These are phyloP conservation scores for Scheffersomyces lignicola DNA, from an alignment of 1,139 yeast genomes.

Conservation along the genomic window DNA sequence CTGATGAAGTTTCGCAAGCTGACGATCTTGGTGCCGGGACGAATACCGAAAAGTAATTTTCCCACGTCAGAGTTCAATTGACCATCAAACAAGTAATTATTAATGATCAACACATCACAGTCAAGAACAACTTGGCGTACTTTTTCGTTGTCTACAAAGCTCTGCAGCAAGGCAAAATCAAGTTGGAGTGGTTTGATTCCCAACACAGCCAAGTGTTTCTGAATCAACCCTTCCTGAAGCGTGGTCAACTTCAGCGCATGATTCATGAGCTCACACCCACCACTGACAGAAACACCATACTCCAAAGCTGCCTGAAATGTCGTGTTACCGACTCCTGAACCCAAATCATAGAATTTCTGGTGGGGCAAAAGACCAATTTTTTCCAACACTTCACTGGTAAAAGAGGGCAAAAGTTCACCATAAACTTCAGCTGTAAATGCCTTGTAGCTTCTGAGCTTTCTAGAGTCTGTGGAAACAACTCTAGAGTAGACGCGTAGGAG, in stretches of 20 bases:
- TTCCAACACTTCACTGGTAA: slow-evolving; percentile 65
- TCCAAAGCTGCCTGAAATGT: slow-evolving; percentile 88
- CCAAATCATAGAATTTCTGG: slow-evolving; percentile 75
- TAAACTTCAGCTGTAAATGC: slow-evolving; percentile 91
- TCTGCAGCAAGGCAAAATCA: slow-evolving; percentile 61
- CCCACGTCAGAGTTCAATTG: slow-evolving; percentile 69
- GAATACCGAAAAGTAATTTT: slow-evolving; percentile 58
- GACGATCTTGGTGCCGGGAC: slow-evolving; percentile 75
- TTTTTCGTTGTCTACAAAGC: slow-evolving; percentile 65
- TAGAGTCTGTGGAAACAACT: slow-evolving; percentile 73
- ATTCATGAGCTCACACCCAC: slow-evolving; percentile 89
- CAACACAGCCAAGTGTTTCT: slow-evolving; percentile 56
- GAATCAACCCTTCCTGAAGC: slow-evolving; percentile 58
- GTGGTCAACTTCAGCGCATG: slow-evolving; percentile 73
- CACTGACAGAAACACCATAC: slow-evolving; percentile 71
- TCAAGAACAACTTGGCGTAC: slow-evolving; percentile 55
- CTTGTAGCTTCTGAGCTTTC: slow-evolving; percentile 65
- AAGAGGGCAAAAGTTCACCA: slow-evolving; percentile 84
- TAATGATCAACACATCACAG: slow-evolving; percentile 74
- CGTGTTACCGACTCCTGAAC: slow-evolving; percentile 94
- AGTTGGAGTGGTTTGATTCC: slow-evolving; percentile 63
- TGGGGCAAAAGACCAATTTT: slow-evolving; percentile 57
- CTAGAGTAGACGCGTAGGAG: slow-evolving; percentile 73
- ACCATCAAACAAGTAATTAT: slow-evolving; percentile 81
- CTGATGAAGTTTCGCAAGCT: slow-evolving; percentile 75